Base-by-base conservation (phyloP, 2,329 filamentous ascomycete genomes). In the Chaetoscypha palmicola region DNA sequence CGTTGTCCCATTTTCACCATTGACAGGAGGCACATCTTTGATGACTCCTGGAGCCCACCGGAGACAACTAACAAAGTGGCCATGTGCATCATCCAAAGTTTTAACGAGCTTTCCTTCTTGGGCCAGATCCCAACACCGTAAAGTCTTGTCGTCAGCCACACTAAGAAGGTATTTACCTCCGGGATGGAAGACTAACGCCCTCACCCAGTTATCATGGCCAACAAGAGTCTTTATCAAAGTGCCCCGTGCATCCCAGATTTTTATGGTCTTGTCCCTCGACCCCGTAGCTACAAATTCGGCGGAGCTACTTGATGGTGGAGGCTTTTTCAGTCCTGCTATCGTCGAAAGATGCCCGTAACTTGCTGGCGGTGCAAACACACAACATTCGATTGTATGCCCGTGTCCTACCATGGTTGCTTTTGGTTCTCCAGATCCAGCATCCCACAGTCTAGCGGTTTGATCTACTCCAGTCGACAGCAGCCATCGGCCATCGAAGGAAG, bases 191-290 rank as follows among this genome's bases (percentile, higher is more conserved):
- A 88, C 80, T 4, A 96, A 66, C 1, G 77, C 84, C 23, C 88
- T 80, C 7, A 97, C 79, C 91, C 91, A 97, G 62, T 96, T 96
- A 63, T 96, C 90, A 62, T 96, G 91, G 1, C 91, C 91, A 1
- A 80, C 68, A 1, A 97, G 71, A 0, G 85, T 92, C 63, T 88
- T 91, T 61, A 96, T 80, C 51, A 87, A 78, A 9, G 83, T 88
- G 23, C 91, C 91, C 42, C 88, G 77, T 9, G 82, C 76, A 62
- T 95, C 87, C 88, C 90, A 96, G 5, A 97, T 68, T 57, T 82
- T 83, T 60, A 97, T 94, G 0, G 82, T 84, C 69, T 95, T 96
- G 65, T 96, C 91, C 62, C 91, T 74, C 7, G 84, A 85, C 8
- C 88, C 91, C 0, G 90, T 95, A 0, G 90, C 91, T 61, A 95